phyloP scores from a whole-genome alignment of 371 early-diverging fungal species.

The Cokeromyces recurvatus region DNA sequence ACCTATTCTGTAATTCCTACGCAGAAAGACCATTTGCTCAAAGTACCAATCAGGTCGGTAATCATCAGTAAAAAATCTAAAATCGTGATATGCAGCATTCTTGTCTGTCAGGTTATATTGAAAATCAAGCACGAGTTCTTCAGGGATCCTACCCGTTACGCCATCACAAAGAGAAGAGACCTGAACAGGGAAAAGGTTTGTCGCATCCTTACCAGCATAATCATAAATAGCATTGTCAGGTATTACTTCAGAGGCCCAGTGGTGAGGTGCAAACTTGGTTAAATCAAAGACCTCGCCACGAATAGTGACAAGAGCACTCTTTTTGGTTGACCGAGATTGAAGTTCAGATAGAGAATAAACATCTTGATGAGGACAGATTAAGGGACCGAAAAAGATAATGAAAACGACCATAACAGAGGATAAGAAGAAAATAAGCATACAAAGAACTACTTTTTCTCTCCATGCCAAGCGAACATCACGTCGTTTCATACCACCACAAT shows the following conservation, averaged over 20 bases:
- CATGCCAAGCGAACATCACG: conserved; percentile 82
- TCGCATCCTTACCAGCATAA: conserved; percentile 60
- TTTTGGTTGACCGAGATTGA: conserved; percentile 31
- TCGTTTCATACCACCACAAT: conserved; percentile 64
- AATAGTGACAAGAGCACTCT: conserved; percentile 45
- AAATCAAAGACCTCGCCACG: conserved; percentile 67
- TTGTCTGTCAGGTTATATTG: conserved; percentile 27
- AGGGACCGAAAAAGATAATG: conserved; percentile 73
- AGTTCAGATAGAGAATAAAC: conserved; percentile 56
- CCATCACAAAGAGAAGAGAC: conserved; percentile 40
- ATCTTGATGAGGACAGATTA: conserved; percentile 78
- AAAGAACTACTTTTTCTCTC: conserved; percentile 90
- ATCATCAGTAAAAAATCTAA: conserved; percentile 29
- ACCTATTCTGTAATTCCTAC: conserved; percentile 26
- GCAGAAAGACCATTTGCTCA: conserved; percentile 30
- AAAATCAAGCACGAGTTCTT: conserved; percentile 25
- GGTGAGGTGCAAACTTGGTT: conserved; percentile 47
- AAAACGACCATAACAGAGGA: conserved; percentile 75
- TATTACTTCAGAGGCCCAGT: conserved; percentile 44
- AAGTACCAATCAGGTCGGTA: conserved; percentile 34
- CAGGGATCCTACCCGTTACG: conserved; percentile 19
- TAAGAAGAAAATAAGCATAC: conserved; percentile 71
- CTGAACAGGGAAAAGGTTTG: conserved; percentile 65
- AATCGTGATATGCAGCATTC: conserved; percentile 32
- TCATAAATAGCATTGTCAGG: conserved; percentile 40